Conservation (phyloP, 2,329 filamentous ascomycete genomes). For the Leptographium procerum region DNA sequence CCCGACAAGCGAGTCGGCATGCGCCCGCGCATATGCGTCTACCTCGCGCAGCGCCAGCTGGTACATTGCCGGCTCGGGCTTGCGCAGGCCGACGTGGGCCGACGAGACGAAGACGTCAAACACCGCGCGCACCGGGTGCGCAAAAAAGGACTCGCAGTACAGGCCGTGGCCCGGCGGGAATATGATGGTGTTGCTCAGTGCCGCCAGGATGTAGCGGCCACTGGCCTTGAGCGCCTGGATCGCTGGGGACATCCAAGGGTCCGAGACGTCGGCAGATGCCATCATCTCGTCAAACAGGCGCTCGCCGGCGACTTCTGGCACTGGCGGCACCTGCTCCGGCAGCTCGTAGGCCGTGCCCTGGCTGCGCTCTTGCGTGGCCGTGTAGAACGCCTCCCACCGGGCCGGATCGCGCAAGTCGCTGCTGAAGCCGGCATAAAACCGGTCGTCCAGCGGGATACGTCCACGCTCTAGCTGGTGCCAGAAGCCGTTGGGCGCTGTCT, state of each 20-base stretch:
- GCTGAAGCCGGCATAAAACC: conserved; percentile 69
- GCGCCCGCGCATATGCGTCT: conserved; percentile 47
- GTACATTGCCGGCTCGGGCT: conserved; percentile 79
- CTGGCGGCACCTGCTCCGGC: conserved; percentile 37
- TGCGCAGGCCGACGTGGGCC: conserved; percentile 77
- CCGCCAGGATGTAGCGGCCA: conserved; percentile 61
- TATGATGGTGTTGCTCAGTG: conserved; percentile 80
- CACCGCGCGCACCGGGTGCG: conserved; percentile 47
- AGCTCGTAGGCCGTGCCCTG: conserved; percentile 14
- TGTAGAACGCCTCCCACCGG: conserved; percentile 60
- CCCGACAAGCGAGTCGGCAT: conserved; percentile 28
- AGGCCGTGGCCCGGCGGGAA: conserved; percentile 68
- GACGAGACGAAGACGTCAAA: conserved; percentile 87
- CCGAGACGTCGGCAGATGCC: conserved; percentile 53
- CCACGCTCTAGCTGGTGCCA: conserved; percentile 88
- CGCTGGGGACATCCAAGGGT: conserved; percentile 84
- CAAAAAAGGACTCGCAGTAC: conserved; percentile 38
- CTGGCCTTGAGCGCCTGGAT: conserved; percentile 55
- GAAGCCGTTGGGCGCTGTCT: conserved; percentile 62
- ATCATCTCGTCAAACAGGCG: conserved; percentile 90
- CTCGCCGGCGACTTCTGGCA: conserved; percentile 66
- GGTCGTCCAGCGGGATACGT: conserved; percentile 60
- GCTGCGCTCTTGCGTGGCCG: conserved; percentile 17
- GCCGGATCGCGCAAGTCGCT: conserved; percentile 54
- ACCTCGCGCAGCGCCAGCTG: conserved; percentile 56